Conservation (phyloP, 352 stramenopile species). For the Phytophthora cactorum region DNA sequence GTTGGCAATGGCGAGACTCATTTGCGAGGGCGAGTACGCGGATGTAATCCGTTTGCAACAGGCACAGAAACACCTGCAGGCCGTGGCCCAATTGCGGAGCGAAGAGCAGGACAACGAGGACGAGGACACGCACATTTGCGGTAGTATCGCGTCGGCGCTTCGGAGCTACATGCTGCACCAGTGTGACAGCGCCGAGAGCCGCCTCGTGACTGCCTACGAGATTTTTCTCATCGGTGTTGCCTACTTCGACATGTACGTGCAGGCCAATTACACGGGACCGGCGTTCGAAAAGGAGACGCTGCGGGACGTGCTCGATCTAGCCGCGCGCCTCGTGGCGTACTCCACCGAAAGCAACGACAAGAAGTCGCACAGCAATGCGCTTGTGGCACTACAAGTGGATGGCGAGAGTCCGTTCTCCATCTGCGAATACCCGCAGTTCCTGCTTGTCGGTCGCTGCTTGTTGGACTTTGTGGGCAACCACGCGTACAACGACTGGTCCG, state of each 20-base stretch:
- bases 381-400: constrained; percentile 77
- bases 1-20: constrained; percentile 54
- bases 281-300: constrained; percentile 64
- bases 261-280: constrained; percentile 84
- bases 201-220: constrained; percentile 55
- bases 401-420: constrained; percentile 83
- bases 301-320: constrained; percentile 51
- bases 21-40: constrained; percentile 70
- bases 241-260: constrained; percentile 82
- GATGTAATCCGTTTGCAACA: constrained; percentile 55
- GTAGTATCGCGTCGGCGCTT: constrained; percentile 45
- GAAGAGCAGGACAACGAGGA: constrained; percentile 27
- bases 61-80: constrained; percentile 41
- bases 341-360: constrained; percentile 38
- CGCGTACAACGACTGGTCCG: constrained; percentile 68
- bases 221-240: constrained; percentile 65
- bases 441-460: constrained; percentile 69
- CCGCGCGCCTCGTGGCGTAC: constrained; percentile 38
- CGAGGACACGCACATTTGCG: constrained; percentile 54
- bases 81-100: constrained; percentile 11
- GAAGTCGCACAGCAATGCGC: constrained; percentile 61
- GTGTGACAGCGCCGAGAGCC: constrained; percentile 32
- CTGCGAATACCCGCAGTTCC: constrained; percentile 76
- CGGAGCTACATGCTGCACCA: constrained; percentile 50
- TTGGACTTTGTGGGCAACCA: constrained; percentile 71